phyloP scores from a whole-genome alignment of 108 stramenopile species.

The Cylindrotheca fusiformis region DNA sequence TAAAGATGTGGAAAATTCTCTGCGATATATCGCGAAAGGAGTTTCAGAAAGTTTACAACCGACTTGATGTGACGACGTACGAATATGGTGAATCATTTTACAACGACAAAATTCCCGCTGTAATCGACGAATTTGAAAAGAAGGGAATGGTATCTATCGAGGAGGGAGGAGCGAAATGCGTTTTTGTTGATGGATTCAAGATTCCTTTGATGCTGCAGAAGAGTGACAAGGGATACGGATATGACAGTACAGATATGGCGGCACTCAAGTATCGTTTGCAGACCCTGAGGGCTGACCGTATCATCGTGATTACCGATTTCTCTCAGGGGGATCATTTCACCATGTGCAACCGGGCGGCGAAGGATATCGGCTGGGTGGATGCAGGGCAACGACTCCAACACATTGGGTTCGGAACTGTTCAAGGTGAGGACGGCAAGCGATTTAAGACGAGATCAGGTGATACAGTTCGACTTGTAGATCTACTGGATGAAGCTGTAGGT shows the following conservation, averaged over 20 bases:
- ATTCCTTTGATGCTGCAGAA: conserved; percentile 98
- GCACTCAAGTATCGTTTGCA: conserved; percentile 93
- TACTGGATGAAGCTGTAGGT: conserved; percentile 92
- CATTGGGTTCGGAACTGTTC: conserved; percentile 98
- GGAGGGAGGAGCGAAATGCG: conserved; percentile 93
- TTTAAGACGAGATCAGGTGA: conserved; percentile 98
- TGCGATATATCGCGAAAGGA: conserved; percentile 92
- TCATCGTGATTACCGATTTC: conserved; percentile 97
- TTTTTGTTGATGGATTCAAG: conserved; percentile 83
- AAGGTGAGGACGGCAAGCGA: conserved; percentile 96
- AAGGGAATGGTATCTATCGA: conserved; percentile 66
- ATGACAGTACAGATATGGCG: conserved; percentile 99
- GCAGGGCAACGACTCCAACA: conserved; percentile 83
- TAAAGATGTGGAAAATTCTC: conserved; percentile 90
- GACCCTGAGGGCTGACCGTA: conserved; percentile 73
- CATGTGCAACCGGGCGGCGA: conserved; percentile 92
- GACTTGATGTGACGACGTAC: conserved; percentile 88
- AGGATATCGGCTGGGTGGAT: conserved; percentile 88
- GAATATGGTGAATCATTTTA: conserved; percentile 99
- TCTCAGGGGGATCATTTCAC: conserved; percentile 96
- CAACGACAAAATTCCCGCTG: conserved; percentile 95
- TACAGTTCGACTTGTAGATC: conserved; percentile 97
- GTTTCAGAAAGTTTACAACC: conserved; percentile 97
- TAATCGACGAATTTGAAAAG: conserved; percentile 86
- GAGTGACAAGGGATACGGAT: conserved; percentile 98